Conservation (phyloP, 176 grass and related monocot genomes). For the Guadua angustifolia region DNA sequence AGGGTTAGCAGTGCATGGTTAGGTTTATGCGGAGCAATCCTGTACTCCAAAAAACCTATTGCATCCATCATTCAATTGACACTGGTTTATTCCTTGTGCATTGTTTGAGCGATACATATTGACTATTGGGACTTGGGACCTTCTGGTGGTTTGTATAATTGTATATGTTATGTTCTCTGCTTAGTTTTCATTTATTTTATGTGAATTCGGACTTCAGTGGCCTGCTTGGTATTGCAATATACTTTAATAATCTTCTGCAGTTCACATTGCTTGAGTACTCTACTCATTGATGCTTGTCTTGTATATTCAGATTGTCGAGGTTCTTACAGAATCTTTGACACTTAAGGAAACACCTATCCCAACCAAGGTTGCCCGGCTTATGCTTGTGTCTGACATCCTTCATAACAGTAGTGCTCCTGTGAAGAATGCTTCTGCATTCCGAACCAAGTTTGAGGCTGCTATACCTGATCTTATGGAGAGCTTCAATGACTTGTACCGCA, state of each 20-base stretch:
- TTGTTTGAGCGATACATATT: background rate
- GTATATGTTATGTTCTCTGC: slow-evolving; percentile 10
- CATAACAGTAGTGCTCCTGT: slow-evolving; percentile 97
- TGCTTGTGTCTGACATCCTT: slow-evolving; percentile 96
- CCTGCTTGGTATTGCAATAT: slow-evolving; percentile 10
- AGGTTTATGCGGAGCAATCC: background rate
- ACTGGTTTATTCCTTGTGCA: slow-evolving; percentile 13
- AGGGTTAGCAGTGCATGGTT: background rate
- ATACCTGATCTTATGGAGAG: slow-evolving; percentile 95
- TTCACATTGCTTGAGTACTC: slow-evolving; percentile 11
- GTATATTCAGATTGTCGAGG: slow-evolving; percentile 84
- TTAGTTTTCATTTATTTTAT: slow-evolving; percentile 14
- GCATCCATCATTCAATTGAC: background rate
- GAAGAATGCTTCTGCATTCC: slow-evolving; percentile 94
- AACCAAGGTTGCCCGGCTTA: slow-evolving; percentile 96
- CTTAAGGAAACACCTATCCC: slow-evolving; percentile 91
- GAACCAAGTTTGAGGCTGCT: slow-evolving; percentile 90
- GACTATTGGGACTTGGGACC: slow-evolving; percentile 24
- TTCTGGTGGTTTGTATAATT: background rate
- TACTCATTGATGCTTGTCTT: slow-evolving; percentile 35
- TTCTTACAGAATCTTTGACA: slow-evolving; percentile 93
- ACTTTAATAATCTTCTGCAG: slow-evolving; percentile 26
- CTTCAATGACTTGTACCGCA: slow-evolving; percentile 91
- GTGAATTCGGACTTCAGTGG: background rate
- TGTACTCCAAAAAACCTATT: background rate